Evolutionary conservation across 225 moss, liverwort and hornwort species (phyloP), one percentile per base, ranked within the genome.

Genomic region (Polytrichum formosum): DNA sequence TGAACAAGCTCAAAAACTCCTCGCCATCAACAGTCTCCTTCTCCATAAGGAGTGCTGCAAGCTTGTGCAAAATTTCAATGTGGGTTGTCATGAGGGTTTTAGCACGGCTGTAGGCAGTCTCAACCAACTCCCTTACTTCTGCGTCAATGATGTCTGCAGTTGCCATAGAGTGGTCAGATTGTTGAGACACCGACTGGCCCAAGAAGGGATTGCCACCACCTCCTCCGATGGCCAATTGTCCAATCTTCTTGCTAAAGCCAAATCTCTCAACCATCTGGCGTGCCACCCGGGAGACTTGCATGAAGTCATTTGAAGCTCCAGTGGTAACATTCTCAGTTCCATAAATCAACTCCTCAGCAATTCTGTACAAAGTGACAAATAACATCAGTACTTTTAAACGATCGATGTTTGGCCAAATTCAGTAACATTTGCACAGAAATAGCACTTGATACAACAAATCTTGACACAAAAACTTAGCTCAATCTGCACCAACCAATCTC

Each of bases 241-340:
- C 90, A 23, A 92, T 84, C 72, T 92, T 92, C 81, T 86, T 92
- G 69, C 90, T 92, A 59, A 92, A 92, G 5, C 90, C 92, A 69
- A 92, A 92, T 69, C 88, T 82, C 74, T 90, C 92, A 33, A 92
- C 92, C 92, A 92, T 92, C 80, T 92, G 90, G 2, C 92, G 79
- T 2, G 92, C 88, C 33, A 92, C 90, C 20, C 88, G 79, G 1
- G 90, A 92, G 6, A 92, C 92, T 88, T 92, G 92, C 90, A 90
- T 92, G 53, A 92, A 92, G 65, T 92, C 92, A 33, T 90, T 90
- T 53, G 88, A 92, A 2, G 90, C 92, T 72, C 92, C 86, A 1
- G 90, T 92, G 0, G 88, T 92, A 13, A 90, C 90, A 69, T 92
- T 90, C 75, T 92, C 92, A 28, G 78, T 74, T 58, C 90, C 90